phyloP scores from a whole-genome alignment of 2,329 filamentous ascomycete genomes.

The Nemania abortiva region DNA sequence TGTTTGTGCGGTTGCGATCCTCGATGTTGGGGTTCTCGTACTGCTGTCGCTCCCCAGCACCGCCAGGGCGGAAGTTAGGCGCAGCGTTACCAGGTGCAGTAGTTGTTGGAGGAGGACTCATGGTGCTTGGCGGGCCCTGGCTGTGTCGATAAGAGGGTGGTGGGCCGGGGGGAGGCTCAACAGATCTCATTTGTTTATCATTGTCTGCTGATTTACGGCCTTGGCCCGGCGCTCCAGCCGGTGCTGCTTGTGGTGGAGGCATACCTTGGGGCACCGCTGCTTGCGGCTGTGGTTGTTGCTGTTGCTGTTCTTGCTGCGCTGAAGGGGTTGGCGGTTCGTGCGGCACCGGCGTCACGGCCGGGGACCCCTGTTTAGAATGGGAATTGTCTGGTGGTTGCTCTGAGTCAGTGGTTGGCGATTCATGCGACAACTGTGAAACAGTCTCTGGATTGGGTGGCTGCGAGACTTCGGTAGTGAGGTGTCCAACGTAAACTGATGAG shows the following conservation, averaged over 20 bases:
- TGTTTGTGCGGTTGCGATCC: conserved; percentile 62
- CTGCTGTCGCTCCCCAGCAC: conserved; percentile 55
- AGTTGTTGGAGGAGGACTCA: conserved; percentile 59
- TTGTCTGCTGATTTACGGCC: conserved; percentile 63
- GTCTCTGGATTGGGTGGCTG: conserved; percentile 68
- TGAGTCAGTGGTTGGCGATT: conserved; percentile 66
- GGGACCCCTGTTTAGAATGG: conserved; percentile 60
- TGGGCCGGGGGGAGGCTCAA: conserved; percentile 60
- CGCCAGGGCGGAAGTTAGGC: conserved; percentile 57
- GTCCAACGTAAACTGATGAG: conserved; percentile 46
- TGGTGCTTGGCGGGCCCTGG: conserved; percentile 58
- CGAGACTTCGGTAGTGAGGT: conserved; percentile 49
- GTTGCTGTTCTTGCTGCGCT: conserved; percentile 43
- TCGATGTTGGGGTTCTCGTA: conserved; percentile 61
- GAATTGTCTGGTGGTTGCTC: conserved; percentile 58
- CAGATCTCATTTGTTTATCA: conserved; percentile 60
- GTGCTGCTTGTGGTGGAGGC: conserved; percentile 58
- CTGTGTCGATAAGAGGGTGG: conserved; percentile 66
- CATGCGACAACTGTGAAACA: conserved; percentile 71
- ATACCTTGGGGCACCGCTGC: conserved; percentile 57
- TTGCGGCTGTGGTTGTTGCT: conserved; percentile 38
- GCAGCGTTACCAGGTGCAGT: conserved; percentile 51
- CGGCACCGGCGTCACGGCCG: conserved; percentile 54
- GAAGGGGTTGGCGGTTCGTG: conserved; percentile 44
- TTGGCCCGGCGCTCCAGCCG: conserved; percentile 55